phyloP scores from a whole-genome alignment of 495 filamentous ascomycete genomes.

The Penicillium pancosmium region DNA sequence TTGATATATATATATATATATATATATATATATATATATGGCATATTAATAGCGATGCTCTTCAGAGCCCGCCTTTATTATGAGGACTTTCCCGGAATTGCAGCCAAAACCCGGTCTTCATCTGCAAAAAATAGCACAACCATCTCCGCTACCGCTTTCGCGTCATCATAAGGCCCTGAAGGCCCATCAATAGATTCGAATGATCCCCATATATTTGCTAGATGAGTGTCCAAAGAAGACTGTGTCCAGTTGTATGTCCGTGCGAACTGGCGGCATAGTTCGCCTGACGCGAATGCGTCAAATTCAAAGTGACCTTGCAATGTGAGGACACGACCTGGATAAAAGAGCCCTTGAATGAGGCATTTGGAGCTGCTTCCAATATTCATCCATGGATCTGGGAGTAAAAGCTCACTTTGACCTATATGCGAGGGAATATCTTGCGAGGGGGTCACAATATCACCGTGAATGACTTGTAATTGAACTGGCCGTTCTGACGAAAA shows the following conservation, averaged over 20 bases:
- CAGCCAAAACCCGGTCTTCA: slow-evolving; percentile 2
- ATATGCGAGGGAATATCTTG: background rate
- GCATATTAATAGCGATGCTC: no score
- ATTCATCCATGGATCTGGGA: slow-evolving; percentile 25
- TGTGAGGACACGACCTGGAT: slow-evolving; percentile 27
- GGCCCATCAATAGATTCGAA: slow-evolving; percentile 10
- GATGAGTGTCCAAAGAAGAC: slow-evolving; percentile 15
- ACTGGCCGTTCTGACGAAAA: slow-evolving; percentile 10
- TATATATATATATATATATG: no score
- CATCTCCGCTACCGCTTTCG: slow-evolving; percentile 32
- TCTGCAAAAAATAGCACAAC: slow-evolving; percentile 31
- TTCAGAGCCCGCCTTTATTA: background rate
- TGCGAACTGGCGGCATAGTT: slow-evolving; percentile 20
- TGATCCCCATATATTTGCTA: slow-evolving; percentile 21
- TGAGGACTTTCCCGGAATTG: background rate
- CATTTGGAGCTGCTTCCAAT: slow-evolving; percentile 26
- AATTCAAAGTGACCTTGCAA: slow-evolving; percentile 36
- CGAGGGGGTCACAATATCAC: slow-evolving; percentile 27
- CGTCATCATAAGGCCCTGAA: slow-evolving; percentile 28
- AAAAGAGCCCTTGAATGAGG: slow-evolving; percentile 35
- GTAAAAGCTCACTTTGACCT: background rate
- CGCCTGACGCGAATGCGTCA: slow-evolving; percentile 27
- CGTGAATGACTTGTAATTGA: slow-evolving; percentile 33
- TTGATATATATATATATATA: no score
- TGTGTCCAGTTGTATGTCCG: slow-evolving; percentile 18